These are phyloP conservation scores for Cercospora citrullina DNA, from an alignment of 2,329 filamentous ascomycete species.

Conservation along the genomic window DNA sequence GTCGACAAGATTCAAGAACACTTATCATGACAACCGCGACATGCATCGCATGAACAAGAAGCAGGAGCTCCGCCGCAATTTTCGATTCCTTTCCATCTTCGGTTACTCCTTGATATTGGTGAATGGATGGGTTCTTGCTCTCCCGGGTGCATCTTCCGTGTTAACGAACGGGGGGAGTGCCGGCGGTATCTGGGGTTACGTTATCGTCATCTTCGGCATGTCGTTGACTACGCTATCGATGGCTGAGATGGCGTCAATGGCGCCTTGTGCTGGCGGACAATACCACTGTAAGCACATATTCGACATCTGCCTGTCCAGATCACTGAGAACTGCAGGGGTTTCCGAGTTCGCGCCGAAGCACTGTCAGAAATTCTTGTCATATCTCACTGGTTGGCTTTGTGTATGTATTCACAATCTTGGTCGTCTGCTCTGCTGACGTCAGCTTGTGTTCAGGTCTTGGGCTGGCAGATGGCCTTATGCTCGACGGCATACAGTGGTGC, in stretches of 20 bases:
- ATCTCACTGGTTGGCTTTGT: slow-evolving; percentile 23
- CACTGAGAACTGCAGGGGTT: slow-evolving; percentile 28
- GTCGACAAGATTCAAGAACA: slow-evolving; percentile 3
- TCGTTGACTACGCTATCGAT: slow-evolving; percentile 17
- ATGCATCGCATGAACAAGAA: slow-evolving; percentile 28
- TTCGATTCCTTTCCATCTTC: slow-evolving; percentile 31
- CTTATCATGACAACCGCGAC: slow-evolving; percentile 19
- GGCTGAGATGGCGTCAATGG: slow-evolving; percentile 33
- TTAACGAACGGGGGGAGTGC: slow-evolving; percentile 28
- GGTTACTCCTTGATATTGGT: slow-evolving; percentile 34
- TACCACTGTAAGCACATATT: slow-evolving; percentile 7
- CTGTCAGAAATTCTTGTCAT: slow-evolving; percentile 31
- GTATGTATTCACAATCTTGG: neutral
- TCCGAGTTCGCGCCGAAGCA: slow-evolving; percentile 31
- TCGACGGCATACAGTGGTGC: neutral
- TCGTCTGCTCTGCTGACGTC: neutral
- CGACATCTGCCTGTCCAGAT: neutral
- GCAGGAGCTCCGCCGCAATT: slow-evolving; percentile 25
- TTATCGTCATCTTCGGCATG: slow-evolving; percentile 20
- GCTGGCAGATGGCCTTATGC: slow-evolving; percentile 4
- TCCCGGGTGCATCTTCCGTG: slow-evolving; percentile 16
- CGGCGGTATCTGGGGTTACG: slow-evolving; percentile 25
- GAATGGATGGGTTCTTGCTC: slow-evolving; percentile 33
- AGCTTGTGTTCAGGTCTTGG: neutral
- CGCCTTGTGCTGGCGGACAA: slow-evolving; percentile 34